Conservation (phyloP, 2,329 filamentous ascomycete genomes). For the Bimuria novae-zelandiae region DNA sequence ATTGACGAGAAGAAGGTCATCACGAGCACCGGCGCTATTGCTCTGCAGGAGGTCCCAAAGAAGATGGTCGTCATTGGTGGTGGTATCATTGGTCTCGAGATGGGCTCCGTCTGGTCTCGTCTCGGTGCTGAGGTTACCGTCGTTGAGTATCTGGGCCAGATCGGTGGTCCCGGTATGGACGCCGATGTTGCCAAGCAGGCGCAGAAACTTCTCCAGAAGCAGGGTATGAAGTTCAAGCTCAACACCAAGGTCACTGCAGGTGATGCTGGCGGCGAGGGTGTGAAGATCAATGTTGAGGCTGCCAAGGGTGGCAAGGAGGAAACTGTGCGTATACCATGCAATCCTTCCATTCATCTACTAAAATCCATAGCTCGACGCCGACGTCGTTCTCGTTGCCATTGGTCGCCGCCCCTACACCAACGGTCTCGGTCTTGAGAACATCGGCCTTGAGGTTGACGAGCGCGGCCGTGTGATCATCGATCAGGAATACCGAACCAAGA, state of each 20-base stretch:
- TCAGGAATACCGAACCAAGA: conserved; percentile 97
- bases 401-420: conserved; percentile 93
- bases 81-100: conserved; percentile 98
- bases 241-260: conserved; percentile 92
- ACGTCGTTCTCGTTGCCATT: conserved; percentile 95
- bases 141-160: conserved; percentile 94
- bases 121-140: conserved; percentile 94
- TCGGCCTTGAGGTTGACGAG: conserved; percentile 89
- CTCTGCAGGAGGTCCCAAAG: conserved; percentile 88
- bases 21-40: conserved; percentile 92
- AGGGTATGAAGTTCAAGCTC: conserved; percentile 98
- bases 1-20: conserved; percentile 98
- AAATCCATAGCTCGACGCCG: conserved; percentile 74
- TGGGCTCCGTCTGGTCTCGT: conserved; percentile 96
- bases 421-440: conserved; percentile 90
- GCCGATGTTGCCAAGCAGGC: conserved; percentile 85
- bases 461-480: conserved; percentile 95
- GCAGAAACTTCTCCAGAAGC: conserved; percentile 93
- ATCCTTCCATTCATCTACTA: neutral
- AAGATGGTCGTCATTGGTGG: conserved; percentile 97
- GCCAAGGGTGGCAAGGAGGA: conserved; percentile 97
- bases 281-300: conserved; percentile 85
- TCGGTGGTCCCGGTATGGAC: conserved; percentile 98
- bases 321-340: conserved; percentile 62
- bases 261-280: conserved; percentile 74